Conservation (phyloP, 352 stramenopile genomes). For the Saprolegnia parasitica region DNA sequence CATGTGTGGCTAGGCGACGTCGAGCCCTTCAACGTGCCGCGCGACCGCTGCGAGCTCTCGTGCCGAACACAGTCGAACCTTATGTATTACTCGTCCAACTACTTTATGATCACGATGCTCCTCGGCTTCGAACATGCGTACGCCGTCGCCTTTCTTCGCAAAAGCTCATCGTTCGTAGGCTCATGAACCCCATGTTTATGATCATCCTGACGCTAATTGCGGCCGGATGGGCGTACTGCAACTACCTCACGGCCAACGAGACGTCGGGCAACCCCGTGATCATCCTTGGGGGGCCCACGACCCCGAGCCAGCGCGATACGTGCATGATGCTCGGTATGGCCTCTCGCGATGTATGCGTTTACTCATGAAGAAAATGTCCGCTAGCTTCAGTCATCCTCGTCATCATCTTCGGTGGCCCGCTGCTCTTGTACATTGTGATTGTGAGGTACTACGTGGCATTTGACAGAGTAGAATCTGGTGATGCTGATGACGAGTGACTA, state of each 20-base stretch:
- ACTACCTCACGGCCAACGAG: slow-evolving; percentile 18
- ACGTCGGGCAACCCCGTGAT: slow-evolving; percentile 17
- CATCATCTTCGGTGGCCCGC: slow-evolving; percentile 19
- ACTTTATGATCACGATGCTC: slow-evolving; percentile 23
- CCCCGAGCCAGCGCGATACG: slow-evolving; percentile 11
- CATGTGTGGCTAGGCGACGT: not conserved
- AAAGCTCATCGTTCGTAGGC: slow-evolving; percentile 4
- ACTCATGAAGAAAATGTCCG: not conserved
- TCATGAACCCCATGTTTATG: slow-evolving; percentile 22
- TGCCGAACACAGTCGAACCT: slow-evolving; percentile 19
- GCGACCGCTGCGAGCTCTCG: slow-evolving; percentile 13
- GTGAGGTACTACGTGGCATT: not conserved
- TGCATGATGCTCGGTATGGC: slow-evolving; percentile 14
- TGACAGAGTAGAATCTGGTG: not conserved
- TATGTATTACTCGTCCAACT: slow-evolving; percentile 15
- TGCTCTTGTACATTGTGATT: slow-evolving; percentile 9
- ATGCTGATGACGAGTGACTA: not conserved
- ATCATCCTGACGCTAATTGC: slow-evolving; percentile 7
- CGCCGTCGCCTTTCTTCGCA: not conserved
- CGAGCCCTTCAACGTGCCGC: slow-evolving; percentile 16
- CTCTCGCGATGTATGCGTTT: not conserved
- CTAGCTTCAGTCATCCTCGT: slow-evolving; percentile 18
- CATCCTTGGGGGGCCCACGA: slow-evolving; percentile 16
- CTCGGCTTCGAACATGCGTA: slow-evolving; percentile 20
- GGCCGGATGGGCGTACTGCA: slow-evolving; percentile 19